Evolutionary conservation across 768 basidiomycete species (phyloP), one percentile per base, ranked within the genome.

Genomic region (Royoungia palumana): DNA sequence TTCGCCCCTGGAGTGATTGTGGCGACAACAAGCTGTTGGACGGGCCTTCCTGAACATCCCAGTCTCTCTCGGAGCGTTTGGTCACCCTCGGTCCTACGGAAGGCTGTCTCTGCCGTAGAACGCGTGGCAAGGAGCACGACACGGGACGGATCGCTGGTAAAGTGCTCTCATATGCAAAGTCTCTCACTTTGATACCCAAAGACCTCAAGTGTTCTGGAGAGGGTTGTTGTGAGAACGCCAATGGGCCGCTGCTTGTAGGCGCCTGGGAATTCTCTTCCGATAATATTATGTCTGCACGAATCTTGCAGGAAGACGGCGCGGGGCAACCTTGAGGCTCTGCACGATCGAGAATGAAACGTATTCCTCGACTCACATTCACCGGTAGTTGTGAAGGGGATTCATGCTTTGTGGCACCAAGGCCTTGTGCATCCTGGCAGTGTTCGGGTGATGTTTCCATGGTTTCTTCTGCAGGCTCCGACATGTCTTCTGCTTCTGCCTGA

Each of bases 151-250:
- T 74, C 9, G 82, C 80, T 2, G 85, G 83, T 39, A 87, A 68
- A 22, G 70, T 80, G 67, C 74, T 82, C 65, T 86, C 83, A 68
- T 81, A 84, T 14, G 79, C 83, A 72, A 83, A 87, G 68, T 88
- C 77, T 59, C 75, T 70, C 44, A 78, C 72, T 67, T 66, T 70
- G 65, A 77, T 66, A 36, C 72, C 72, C 21, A 68, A 49, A 43
- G 60, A 55, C 22, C 58, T 50, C 41, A 74, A 54, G 19, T 49
- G 27, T 35, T 61, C 64, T 19, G 58, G 52, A 6, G 68, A 54
- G 37, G 79, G 71, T 69, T 77, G 64, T 71, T 58, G 63, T 41
- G 60, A 59, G 11, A 17, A 20, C 17, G 50, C 41, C 25, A 24
- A 42, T 10, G 30, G 51, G 17, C 41, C 5, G 17, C 46, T 34